Evolutionary conservation across 2,329 filamentous ascomycete species (phyloP), one percentile per base, ranked within the genome.

Genomic region (Penicillium polonicum): DNA sequence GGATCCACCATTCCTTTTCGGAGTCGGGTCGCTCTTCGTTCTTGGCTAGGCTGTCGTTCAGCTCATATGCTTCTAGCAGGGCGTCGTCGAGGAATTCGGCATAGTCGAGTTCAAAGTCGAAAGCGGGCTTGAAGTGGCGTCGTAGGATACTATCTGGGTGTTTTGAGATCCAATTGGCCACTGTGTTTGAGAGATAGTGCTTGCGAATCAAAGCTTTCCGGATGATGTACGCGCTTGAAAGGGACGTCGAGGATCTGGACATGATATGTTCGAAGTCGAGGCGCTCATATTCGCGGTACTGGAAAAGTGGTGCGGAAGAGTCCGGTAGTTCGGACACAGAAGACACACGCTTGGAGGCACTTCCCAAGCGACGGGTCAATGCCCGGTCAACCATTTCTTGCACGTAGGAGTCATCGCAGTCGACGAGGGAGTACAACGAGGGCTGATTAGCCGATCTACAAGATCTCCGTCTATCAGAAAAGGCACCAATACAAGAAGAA

Each of bases 11-110:
- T 72, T 95, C 86, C 58, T 83, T 82, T 42, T 83, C 77, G 10
- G 74, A 65, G 19, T 83, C 84, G 61, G 94, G 93, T 38, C 80
- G 80, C 27, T 75, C 72, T 49, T 83, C 84, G 66, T 96, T 96
- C 45, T 80, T 81, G 33, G 84, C 83, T 74, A 95, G 82, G 65
- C 89, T 92, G 56, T 91, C 90, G 21, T 88, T 83, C 51, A 99
- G 76, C 69, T 97, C 94, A 72, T 89, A 97, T 0, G 90, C 89
- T 73, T 99, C 94, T 2, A 96, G 82, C 8, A 99, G 79, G 0
- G 94, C 90, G 67, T 99, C 94, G 63, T 97, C 94, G 15, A 99
- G 79, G 69, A 97, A 99, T 77, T 99, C 94, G 1, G 92, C 92
- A 71, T 94, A 99, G 74, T 99, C 94, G 8, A 99, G 83, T 75